Base-by-base conservation (phyloP, 2,329 filamentous ascomycete species). In the Fusarium dimerum region DNA sequence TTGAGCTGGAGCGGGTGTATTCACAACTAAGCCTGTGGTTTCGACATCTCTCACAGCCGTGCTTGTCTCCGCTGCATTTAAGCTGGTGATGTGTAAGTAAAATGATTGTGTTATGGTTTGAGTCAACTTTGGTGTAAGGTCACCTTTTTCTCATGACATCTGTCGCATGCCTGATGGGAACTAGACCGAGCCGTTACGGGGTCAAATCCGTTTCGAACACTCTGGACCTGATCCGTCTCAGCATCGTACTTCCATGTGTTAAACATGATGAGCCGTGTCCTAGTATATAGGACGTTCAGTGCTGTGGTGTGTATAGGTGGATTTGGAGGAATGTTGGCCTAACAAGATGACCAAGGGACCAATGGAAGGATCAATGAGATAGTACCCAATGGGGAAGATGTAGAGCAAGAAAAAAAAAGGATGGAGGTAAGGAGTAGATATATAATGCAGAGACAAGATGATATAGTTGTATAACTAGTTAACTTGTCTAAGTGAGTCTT, bases 91-190 rank as follows among this genome's bases (percentile, higher is more conserved):
- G 10, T 46, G 20, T 20, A 16, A n/a, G 13, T 50, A 36, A 36
- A 36, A 49, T 29, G 43, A 43, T 51, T 50, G n/a, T 48, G 43
- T 18, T 38, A 32, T 47, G 16, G 1, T 34, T 17, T 26, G 20
- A 26, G 20, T 26, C 7, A 29, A 16, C 8, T 3, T 3, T 26
- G 30, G 12, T 16, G 44, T 40, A 46, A 39, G 48, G 48, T 9
- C 59, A 73, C 71, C 65, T 74, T 74, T 50, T 74, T 74, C 57
- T 71, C 68, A 43, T 73, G 70, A 46, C 72, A 73, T 29, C 70
- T 62, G 43, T 71, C 67, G 58, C 72, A 74, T 3, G 71, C 72
- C 53, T 73, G 70, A 54, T 73, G 72, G 45, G 66, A 66, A 54
- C 68, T 73, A 10, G 71, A 72, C 40, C 71, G 67, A 30, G 71